Base-by-base conservation (phyloP, 768 basidiomycete genomes). In the Myochromella boudieri region DNA sequence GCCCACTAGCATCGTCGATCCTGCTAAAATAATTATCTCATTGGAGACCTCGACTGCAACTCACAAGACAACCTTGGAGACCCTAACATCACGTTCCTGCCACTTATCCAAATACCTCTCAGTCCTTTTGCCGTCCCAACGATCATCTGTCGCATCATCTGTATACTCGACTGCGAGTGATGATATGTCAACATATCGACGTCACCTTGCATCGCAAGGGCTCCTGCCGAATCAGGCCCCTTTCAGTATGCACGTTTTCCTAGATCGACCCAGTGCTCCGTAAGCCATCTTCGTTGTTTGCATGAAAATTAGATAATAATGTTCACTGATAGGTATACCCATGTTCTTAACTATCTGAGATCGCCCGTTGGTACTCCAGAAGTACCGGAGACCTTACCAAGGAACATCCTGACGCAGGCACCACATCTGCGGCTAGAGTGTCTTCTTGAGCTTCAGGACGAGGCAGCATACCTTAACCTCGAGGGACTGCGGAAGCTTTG, bases 201-300 rank as follows among this genome's bases (percentile, higher is more conserved):
- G 78, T 22, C 87, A 89, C 53, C 77, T 87, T 6, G 65, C 77
- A 11, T 77, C 83, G 6, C 78, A 81, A 44, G 84, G 82, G 5
- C 65, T 80, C 29, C 59, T 84, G 3, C 55, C 71, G 1, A n/a
- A n/a, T n/a, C 74, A 70, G 20, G 60, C 72, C 2, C 70, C 78
- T 4, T 66, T 68, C 28, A 71, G 64, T 34, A 64, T 91, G 27
- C 85, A 90, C 52, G 56, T 92, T 11, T 93, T 93, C 67, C 69
- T 93, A 18, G 90, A 93, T 60, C 74, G 90, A 20, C 77, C 90
- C 0, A 90, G 89, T 55, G 70, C 81, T 24, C 85, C 90, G 87
- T 91, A 66, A 72, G 88, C 77, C 8, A 26, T 34, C 10, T n/a
- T 44, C 15, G 6, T 27, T 10, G 5, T 18, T 26, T 31, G 14